Evolutionary conservation across 75 land plant species (phyloP).

Genomic region (Selaginella moellendorffii): DNA sequence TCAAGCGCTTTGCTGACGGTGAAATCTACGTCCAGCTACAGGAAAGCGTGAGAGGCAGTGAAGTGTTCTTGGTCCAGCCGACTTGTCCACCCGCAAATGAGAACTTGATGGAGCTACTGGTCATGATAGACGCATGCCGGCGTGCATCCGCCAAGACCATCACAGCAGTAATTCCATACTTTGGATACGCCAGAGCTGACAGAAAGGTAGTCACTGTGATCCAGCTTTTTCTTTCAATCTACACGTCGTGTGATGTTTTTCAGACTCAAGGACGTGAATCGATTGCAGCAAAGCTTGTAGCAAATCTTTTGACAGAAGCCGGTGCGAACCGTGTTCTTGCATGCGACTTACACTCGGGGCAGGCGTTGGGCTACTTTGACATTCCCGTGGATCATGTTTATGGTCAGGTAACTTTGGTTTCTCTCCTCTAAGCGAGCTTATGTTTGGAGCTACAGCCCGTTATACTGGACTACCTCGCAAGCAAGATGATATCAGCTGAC

Average conservation of each 20-base stretch:
- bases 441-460: slow-evolving; percentile 42
- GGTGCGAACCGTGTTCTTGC: no score
- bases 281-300: no score
- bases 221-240: neutral
- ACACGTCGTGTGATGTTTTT: neutral
- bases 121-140: slow-evolving; percentile 97
- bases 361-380: slow-evolving; percentile 93
- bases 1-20: slow-evolving; percentile 91
- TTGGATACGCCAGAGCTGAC: no score
- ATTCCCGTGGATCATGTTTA: slow-evolving; percentile 94
- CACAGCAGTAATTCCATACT: slow-evolving; percentile 90
- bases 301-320: slow-evolving; percentile 85
- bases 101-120: no score
- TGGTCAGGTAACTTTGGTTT: no score
- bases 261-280: slow-evolving; percentile 97
- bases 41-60: slow-evolving; percentile 93
- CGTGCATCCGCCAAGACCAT: slow-evolving; percentile 92
- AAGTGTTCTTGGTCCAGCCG: slow-evolving; percentile 86
- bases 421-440: no score
- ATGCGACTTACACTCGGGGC: slow-evolving; percentile 95
- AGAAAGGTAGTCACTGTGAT: slow-evolving; percentile 40
- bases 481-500: no score
- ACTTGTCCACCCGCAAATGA: slow-evolving; percentile 97
- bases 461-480: slow-evolving; percentile 82
- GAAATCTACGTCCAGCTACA: slow-evolving; percentile 87